A percentile compares a stretch with the other conserved stretches of the same genome.
Conservation (phyloP, 2,329 filamentous ascomycete genomes). For the Stagonosporopsis vannaccii region DNA sequence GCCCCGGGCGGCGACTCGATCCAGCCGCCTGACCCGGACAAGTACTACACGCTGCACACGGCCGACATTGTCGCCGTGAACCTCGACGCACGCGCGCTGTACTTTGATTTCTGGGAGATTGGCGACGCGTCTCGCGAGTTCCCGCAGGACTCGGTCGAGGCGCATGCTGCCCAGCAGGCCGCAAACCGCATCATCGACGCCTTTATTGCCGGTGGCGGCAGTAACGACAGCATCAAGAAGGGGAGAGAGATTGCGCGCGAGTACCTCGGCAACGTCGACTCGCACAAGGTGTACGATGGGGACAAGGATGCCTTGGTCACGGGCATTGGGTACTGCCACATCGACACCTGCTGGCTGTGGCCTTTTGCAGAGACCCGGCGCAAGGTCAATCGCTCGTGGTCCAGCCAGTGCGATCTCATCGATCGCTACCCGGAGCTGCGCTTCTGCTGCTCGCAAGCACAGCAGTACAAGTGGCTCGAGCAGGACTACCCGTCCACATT, state of each 20-base stretch:
- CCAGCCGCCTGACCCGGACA: slow-evolving; percentile 86
- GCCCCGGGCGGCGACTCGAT: slow-evolving; percentile 83
- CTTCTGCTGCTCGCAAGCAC: slow-evolving; percentile 91
- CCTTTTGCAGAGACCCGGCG: slow-evolving; percentile 97
- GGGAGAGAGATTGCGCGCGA: slow-evolving; percentile 83
- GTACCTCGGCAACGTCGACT: slow-evolving; percentile 85
- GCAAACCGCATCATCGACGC: slow-evolving; percentile 89
- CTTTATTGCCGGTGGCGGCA: slow-evolving; percentile 80
- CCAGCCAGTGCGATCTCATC: slow-evolving; percentile 93
- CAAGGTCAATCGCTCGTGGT: slow-evolving; percentile 95
- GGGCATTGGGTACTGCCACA: slow-evolving; percentile 95
- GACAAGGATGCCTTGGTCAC: slow-evolving; percentile 79
- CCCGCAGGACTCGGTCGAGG: slow-evolving; percentile 84
- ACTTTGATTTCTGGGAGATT: slow-evolving; percentile 96
- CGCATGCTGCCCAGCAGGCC: slow-evolving; percentile 83
- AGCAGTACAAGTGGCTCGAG: slow-evolving; percentile 98
- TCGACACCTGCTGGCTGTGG: slow-evolving; percentile 98
- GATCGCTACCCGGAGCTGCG: slow-evolving; percentile 93
- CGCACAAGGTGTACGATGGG: slow-evolving; percentile 80
- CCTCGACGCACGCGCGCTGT: slow-evolving; percentile 79
- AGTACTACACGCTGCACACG: slow-evolving; percentile 75
- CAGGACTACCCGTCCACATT: slow-evolving; percentile 86
- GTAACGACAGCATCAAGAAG: slow-evolving; percentile 75
- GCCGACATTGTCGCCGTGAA: slow-evolving; percentile 93
- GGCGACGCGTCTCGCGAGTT: slow-evolving; percentile 91